A percentile compares a stretch with the other conserved stretches of the same genome.
phyloP scores from a whole-genome alignment of 768 basidiomycete genomes.

The Naematelia aurantialba region DNA sequence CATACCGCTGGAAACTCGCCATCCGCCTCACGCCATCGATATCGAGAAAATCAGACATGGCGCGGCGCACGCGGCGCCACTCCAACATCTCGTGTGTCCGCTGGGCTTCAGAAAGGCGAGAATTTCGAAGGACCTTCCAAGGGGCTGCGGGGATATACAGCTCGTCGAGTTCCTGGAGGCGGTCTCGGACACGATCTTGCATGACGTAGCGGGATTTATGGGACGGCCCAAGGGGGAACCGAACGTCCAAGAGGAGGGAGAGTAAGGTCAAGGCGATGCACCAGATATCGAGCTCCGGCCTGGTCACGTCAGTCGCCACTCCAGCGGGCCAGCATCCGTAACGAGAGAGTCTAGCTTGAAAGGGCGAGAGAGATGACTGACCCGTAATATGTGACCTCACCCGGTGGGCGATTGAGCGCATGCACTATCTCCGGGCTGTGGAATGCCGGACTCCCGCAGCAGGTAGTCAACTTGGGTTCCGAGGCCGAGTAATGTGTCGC shows the following conservation, averaged over 20 bases:
- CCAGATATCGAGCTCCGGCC: slow-evolving; percentile 55
- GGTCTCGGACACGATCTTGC: slow-evolving; percentile 46
- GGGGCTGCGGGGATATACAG: slow-evolving; percentile 30
- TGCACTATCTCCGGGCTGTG: slow-evolving; percentile 52
- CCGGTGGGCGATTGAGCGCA: slow-evolving; percentile 49
- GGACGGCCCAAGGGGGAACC: slow-evolving; percentile 52
- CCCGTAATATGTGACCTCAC: slow-evolving; percentile 51
- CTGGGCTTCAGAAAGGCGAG: slow-evolving; percentile 7
- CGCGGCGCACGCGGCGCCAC: slow-evolving; percentile 38
- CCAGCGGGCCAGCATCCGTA: background rate
- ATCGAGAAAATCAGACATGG: slow-evolving; percentile 48
- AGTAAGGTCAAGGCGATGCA: slow-evolving; percentile 53
- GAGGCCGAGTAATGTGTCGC: slow-evolving; percentile 52
- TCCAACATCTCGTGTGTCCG: slow-evolving; percentile 28
- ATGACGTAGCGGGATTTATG: slow-evolving; percentile 49
- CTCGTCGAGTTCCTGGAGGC: slow-evolving; percentile 45
- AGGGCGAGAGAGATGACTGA: slow-evolving; percentile 3
- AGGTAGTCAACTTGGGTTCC: slow-evolving; percentile 52
- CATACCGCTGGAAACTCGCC: slow-evolving; percentile 41
- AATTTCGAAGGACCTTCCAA: background rate
- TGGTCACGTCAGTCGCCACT: slow-evolving; percentile 9
- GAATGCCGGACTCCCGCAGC: slow-evolving; percentile 52
- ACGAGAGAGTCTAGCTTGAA: background rate
- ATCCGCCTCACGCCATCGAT: slow-evolving; percentile 50
- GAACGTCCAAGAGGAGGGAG: slow-evolving; percentile 45